These are phyloP conservation scores for Escovopsis sp. DNA, from an alignment of 2,329 filamentous ascomycete species.

Conservation along the genomic window DNA sequence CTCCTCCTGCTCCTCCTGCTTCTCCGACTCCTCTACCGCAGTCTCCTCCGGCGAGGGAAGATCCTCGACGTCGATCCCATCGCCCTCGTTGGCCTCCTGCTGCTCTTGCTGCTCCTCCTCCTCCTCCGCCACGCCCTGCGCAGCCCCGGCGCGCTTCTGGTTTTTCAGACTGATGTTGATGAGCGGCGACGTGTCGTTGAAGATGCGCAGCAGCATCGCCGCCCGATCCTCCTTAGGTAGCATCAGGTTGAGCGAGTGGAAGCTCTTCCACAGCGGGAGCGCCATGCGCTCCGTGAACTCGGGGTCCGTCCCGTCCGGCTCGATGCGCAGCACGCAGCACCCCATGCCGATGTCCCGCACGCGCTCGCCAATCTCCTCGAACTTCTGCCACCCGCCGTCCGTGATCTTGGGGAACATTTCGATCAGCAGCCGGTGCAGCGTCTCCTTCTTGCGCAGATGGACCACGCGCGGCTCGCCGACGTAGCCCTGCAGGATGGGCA, in stretches of 20 bases:
- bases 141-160: constrained; percentile 17
- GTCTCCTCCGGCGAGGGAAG: constrained; percentile 21
- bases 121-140: constrained; percentile 1
- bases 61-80: constrained; percentile 22
- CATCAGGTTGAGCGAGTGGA: constrained; percentile 90
- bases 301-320: constrained; percentile 50
- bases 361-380: constrained; percentile 78
- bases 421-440: constrained; percentile 66
- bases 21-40: neutral
- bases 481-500: constrained; percentile 83
- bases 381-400: constrained; percentile 55
- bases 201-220: constrained; percentile 82
- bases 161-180: constrained; percentile 52
- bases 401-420: constrained; percentile 94
- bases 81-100: constrained; percentile 8
- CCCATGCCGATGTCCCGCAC: constrained; percentile 73
- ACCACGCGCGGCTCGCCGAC: constrained; percentile 67
- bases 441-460: constrained; percentile 60
- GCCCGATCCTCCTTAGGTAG: constrained; percentile 90
- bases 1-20: neutral
- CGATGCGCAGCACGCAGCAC: constrained; percentile 77
- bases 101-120: constrained; percentile 10
- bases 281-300: constrained; percentile 65
- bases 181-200: constrained; percentile 74
- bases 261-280: constrained; percentile 84